Conservation (phyloP, 352 stramenopile species). For the Pythium sukuiense region DNA sequence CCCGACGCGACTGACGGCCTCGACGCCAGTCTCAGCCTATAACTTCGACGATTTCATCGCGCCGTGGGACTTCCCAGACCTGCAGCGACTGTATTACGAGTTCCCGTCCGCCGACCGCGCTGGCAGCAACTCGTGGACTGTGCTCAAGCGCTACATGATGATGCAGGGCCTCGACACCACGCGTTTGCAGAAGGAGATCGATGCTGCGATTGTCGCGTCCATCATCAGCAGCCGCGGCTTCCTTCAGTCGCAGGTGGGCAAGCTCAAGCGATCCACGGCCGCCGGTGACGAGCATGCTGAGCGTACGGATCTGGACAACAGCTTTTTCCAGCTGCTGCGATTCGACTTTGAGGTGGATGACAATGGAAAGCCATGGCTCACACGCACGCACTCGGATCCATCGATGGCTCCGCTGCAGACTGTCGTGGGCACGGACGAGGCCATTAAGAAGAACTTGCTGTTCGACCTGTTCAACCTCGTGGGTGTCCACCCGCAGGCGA, state of each 20-base stretch:
- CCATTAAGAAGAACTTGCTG: conserved; percentile 62
- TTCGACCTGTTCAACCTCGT: conserved; percentile 71
- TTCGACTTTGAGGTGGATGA: conserved; percentile 96
- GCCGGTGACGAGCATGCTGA: conserved; percentile 24
- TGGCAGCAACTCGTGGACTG: conserved; percentile 66
- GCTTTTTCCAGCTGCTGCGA: conserved; percentile 94
- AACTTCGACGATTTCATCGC: conserved; percentile 69
- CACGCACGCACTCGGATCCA: conserved; percentile 80
- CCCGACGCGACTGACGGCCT: conserved; percentile 38
- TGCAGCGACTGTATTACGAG: conserved; percentile 62
- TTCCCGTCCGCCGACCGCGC: conserved; percentile 49
- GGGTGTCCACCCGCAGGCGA: conserved; percentile 61
- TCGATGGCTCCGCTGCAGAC: conserved; percentile 52
- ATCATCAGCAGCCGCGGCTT: conserved; percentile 58
- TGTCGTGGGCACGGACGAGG: conserved; percentile 63
- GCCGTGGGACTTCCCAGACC: conserved; percentile 70
- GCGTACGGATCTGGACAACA: conserved; percentile 46
- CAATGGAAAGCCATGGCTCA: conserved; percentile 93
- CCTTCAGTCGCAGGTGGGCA: conserved; percentile 46
- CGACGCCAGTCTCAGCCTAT: conserved; percentile 49
- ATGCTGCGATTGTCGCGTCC: conserved; percentile 59
- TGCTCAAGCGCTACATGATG: conserved; percentile 67
- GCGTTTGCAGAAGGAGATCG: conserved; percentile 62
- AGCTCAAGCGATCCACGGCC: conserved; percentile 40
- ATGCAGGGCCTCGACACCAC: conserved; percentile 60